Evolutionary conservation across 2,329 filamentous ascomycete species (phyloP), one percentile per base, ranked within the genome.

Genomic region (Fusarium sp.): DNA sequence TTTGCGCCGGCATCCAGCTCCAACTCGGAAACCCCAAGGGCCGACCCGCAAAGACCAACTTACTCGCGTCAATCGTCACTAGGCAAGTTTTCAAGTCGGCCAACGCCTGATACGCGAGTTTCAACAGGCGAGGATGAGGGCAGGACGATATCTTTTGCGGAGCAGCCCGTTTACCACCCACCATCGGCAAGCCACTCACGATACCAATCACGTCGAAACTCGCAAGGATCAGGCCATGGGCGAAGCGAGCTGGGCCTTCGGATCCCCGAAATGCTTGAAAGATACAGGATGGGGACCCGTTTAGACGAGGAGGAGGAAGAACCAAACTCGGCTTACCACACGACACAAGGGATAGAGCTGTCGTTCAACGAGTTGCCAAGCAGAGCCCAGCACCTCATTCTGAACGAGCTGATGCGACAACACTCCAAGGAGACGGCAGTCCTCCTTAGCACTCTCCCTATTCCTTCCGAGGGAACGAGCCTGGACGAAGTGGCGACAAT

Each of bases 321-420:
- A 13, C 70, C 70, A 41, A 75, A 71, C 6, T 86, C 84, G 4
- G 79, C 82, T 15, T 88, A 87, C 31, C 11, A 34, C 75, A 87
- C 88, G 4, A 88, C 88, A 23, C 89, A 90, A 55, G 86, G 88
- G 3, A 80, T 94, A 4, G 88, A 93, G 0, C 83, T 97, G 3
- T 94, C 90, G 3, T 97, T 97, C 83, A 97, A 97, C 73, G 93
- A 97, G 75, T 83, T 97, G 5, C 94, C 94, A 0, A 93, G 92
- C 73, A 89, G 93, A 15, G 94, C 94, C 2, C 94, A 97, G 78
- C 93, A 97, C 78, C 82, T 97, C 37, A 95, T 97, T 30, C 81
- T 97, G 15, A 97, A 97, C 77, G 94, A 97, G 78, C 82, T 97
- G 70, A 94, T 97, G 83, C 85, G 87, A 4, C 85, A 86, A 62